Conservation (phyloP, 305 asterid species). For the Stenogyne calaminthoides region DNA sequence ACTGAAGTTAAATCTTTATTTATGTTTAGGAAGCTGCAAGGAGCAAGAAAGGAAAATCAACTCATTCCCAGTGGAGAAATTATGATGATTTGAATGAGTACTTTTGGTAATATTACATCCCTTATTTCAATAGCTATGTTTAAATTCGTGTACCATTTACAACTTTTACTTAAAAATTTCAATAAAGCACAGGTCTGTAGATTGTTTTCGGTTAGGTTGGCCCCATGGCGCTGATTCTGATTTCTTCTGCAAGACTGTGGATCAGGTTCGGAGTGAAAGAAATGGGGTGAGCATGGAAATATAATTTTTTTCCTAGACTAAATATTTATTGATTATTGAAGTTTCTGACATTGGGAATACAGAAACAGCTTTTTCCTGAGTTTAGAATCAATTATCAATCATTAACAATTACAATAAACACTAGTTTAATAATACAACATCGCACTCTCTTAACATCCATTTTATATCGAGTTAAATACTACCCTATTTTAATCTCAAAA, state of each 20-base stretch:
- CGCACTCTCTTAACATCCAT: no score
- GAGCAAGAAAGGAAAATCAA: conserved; percentile 60
- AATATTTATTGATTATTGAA: neutral
- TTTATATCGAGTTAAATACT: no score
- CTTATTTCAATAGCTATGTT: conserved; percentile 14
- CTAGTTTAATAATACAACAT: no score
- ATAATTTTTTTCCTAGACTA: conserved; percentile 16
- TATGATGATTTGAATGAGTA: conserved; percentile 96
- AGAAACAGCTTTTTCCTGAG: conserved; percentile 9
- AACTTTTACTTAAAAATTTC: neutral
- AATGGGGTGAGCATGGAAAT: conserved; percentile 52
- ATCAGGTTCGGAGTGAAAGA: conserved; percentile 49
- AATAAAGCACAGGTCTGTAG: conserved; percentile 59
- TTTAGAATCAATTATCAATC: neutral
- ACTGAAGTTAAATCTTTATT: conserved; percentile 9
- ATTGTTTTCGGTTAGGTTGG: conserved; percentile 92
- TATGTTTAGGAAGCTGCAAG: conserved; percentile 67
- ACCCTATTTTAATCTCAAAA: no score
- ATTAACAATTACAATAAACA: no score
- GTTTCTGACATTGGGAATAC: conserved; percentile 10
- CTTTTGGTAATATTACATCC: conserved; percentile 58
- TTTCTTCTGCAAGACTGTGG: conserved; percentile 64
- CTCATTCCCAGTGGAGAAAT: conserved; percentile 92
- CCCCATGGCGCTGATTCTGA: conserved; percentile 96
- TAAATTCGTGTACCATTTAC: conserved; percentile 6